A percentile compares a stretch with the other conserved stretches of the same genome.
These are phyloP conservation scores for Lablab purpureus DNA, from an alignment of 306 rosid species.

Conservation along the genomic window DNA sequence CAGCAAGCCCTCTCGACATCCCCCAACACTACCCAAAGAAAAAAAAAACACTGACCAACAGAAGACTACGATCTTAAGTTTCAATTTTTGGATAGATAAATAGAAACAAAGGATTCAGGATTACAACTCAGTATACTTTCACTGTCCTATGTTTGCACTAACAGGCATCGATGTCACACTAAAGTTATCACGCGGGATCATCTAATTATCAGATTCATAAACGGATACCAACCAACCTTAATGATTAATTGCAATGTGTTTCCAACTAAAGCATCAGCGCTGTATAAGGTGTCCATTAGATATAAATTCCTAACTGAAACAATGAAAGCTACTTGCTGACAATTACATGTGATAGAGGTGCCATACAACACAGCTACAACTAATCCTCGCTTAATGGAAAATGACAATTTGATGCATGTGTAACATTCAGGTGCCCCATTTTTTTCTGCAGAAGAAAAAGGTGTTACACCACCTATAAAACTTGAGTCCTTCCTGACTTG, in stretches of 20 bases:
- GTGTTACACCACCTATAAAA: slow-evolving; percentile 54
- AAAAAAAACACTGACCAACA: background rate
- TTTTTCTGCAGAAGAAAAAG: slow-evolving; percentile 27
- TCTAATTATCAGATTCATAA: slow-evolving; percentile 6
- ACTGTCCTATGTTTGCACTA: slow-evolving; percentile 12
- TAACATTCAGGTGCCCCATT: slow-evolving; percentile 10
- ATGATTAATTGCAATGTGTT: slow-evolving; percentile 30
- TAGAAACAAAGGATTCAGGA: background rate
- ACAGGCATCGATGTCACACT: background rate
- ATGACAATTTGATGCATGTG: slow-evolving; percentile 36
- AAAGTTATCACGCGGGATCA: background rate
- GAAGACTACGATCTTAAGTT: background rate
- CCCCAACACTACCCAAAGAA: too few species aligned
- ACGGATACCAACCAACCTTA: background rate
- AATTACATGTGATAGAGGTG: slow-evolving; percentile 22
- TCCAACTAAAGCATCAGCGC: slow-evolving; percentile 39
- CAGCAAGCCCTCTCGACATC: background rate
- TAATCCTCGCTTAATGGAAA: slow-evolving; percentile 34
- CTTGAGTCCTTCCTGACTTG: slow-evolving; percentile 86
- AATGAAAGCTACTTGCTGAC: slow-evolving; percentile 34
- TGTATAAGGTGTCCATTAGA: slow-evolving; percentile 32
- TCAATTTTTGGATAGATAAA: background rate
- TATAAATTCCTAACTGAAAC: slow-evolving; percentile 26
- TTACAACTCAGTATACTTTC: background rate
- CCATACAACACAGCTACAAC: slow-evolving; percentile 21